Conservation (phyloP, 2,329 filamentous ascomycete genomes). For the Arthrinium phaeospermum region DNA sequence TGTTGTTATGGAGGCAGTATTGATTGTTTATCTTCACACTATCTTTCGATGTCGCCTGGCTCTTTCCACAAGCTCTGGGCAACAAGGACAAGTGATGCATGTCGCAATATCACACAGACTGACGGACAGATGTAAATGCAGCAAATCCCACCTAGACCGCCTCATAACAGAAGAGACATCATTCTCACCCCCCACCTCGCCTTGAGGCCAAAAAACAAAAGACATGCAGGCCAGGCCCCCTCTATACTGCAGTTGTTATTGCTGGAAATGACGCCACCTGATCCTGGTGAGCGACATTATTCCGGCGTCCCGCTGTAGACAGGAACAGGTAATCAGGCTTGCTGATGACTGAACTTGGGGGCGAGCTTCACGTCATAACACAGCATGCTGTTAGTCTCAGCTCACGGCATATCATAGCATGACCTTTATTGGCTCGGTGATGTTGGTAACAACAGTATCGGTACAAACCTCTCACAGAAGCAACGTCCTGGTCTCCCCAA, state of each 20-base stretch:
- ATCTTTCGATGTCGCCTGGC: neutral
- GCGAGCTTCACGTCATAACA: neutral
- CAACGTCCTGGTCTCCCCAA: neutral
- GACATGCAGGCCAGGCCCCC: neutral
- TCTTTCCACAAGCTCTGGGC: neutral
- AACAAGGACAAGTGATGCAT: neutral
- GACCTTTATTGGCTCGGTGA: too few species aligned
- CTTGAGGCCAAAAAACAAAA: neutral
- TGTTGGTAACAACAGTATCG: too few species aligned
- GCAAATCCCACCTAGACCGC: neutral
- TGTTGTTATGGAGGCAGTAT: too few species aligned
- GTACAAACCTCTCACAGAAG: neutral
- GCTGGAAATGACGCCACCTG: conserved; percentile 4
- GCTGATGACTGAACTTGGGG: neutral
- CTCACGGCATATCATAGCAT: neutral
- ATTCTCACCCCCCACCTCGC: neutral
- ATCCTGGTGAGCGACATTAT: neutral
- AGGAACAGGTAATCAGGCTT: conserved; percentile 12
- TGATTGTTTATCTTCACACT: neutral
- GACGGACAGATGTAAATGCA: neutral
- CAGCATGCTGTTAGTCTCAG: neutral
- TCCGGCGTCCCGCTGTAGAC: neutral
- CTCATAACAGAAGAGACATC: neutral
- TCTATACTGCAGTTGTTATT: neutral
- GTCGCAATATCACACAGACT: neutral